Evolutionary conservation across 2,329 filamentous ascomycete species (phyloP).

Genomic region (Hortaea sp.): DNA sequence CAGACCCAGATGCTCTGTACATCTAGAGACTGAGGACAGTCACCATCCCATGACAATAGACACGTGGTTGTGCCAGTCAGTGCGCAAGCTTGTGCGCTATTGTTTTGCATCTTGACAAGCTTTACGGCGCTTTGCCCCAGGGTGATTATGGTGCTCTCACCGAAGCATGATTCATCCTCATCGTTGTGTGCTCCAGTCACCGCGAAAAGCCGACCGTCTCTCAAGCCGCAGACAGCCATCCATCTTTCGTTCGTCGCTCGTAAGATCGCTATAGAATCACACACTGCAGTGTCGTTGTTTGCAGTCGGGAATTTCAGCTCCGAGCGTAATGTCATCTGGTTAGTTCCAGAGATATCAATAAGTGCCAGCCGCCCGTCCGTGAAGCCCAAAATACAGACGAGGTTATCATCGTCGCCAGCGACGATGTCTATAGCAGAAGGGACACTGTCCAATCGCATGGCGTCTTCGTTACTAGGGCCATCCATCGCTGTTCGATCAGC

Average conservation of each 20-base stretch:
- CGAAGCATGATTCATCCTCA: conserved; percentile 1
- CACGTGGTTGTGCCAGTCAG: conserved; percentile 17
- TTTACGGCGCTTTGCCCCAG: conserved; percentile 20
- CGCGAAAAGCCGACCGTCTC: conserved; percentile 18
- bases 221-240: conserved; percentile 19
- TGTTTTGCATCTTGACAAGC: conserved; percentile 7
- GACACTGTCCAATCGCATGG: not conserved
- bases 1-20: conserved; percentile 20
- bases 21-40: conserved; percentile 1
- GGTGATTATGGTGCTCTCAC: conserved; percentile 4
- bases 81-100: conserved; percentile 11
- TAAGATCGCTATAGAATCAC: conserved; percentile 17
- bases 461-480: not conserved
- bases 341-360: not conserved
- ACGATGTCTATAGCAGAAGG: not conserved
- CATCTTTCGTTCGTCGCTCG: not conserved
- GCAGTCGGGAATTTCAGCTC: not conserved
- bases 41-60: conserved; percentile 15
- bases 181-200: conserved; percentile 6
- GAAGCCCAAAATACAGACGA: not conserved
- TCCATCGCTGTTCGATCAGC: not conserved
- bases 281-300: conserved; percentile 6
- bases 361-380: not conserved
- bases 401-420: not conserved
- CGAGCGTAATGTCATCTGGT: not conserved